Evolutionary conservation across 345 rosid genomes (phyloP), one percentile per base, ranked within the genome.

Genomic region (Dipteronia dyeriana): DNA sequence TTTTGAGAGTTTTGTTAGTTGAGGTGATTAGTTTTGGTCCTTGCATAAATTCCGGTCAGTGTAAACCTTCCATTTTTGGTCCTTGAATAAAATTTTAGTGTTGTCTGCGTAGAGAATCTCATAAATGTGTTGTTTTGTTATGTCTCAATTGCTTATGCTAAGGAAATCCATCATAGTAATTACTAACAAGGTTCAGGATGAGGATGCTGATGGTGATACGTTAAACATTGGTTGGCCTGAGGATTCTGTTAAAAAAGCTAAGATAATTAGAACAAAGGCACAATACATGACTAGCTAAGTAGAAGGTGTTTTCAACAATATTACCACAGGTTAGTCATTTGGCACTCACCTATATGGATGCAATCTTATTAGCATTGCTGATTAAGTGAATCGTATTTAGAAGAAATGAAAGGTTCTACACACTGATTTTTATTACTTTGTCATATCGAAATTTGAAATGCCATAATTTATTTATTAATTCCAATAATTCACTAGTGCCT

Each of bases 71-170:
- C 70, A 29, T 51, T 51, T 49, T 74, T 54, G 59, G 41, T 7
- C 62, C 49, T 26, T 47, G 38, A 62, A 51, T 38, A 34, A 57
- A 26, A 60, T 80, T 17, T 69, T 12, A 56, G 76, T 19, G 76
- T 38, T 80, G n/a, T 17, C 75, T 70, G 29, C 89, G 91, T 97
- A 96, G 99, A 90, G 97, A 81, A 82, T 96, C 71, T 94, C 99
- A 0, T 98, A 96, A 82, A 90, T 96, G 91, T 88, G 95, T 86
- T 90, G 95, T 82, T 86, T 90, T 78, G 97, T 97, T 12, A 90
- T 91, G 75, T 83, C 97, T 70, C 95, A 96, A 70, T 89, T 96
- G 76, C 89, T 92, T 84, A 79, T 84, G 75, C 88, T 94, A 0
- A 94, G 93, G 34, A 94, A 96, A 83, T 94, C 97, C 64, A n/a